A percentile compares a stretch with the other conserved stretches of the same genome.
phyloP scores from a whole-genome alignment of 306 rosid genomes.

The Malus orientalis region DNA sequence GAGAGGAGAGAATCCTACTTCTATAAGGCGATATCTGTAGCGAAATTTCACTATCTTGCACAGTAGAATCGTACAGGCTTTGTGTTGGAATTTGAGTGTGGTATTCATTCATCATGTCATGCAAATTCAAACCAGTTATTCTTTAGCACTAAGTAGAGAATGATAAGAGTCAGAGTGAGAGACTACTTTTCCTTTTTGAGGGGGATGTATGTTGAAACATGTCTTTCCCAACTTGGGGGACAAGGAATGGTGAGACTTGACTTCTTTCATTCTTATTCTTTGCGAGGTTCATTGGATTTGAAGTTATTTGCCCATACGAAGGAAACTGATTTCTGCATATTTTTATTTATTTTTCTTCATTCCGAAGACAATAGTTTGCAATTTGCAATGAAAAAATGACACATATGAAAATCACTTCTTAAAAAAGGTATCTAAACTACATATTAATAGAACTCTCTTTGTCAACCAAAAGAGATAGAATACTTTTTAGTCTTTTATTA shows the following conservation, averaged over 20 bases:
- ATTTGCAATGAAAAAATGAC: too few relatives aligned
- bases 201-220: slow-evolving; percentile 31
- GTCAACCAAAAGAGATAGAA: too few relatives aligned
- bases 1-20: too few relatives aligned
- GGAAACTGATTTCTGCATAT: too few relatives aligned
- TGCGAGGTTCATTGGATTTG: slow-evolving; percentile 7
- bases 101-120: slow-evolving; percentile 2
- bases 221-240: slow-evolving; percentile 44
- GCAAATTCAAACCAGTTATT: slow-evolving; percentile 14
- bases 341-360: too few relatives aligned
- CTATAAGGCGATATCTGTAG: background rate
- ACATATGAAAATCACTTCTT: too few relatives aligned
- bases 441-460: too few relatives aligned
- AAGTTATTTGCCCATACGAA: too few relatives aligned
- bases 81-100: background rate
- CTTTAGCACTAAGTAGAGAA: slow-evolving; percentile 39
- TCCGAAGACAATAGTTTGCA: too few relatives aligned
- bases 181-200: slow-evolving; percentile 32
- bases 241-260: slow-evolving; percentile 33
- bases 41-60: slow-evolving; percentile 3
- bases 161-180: slow-evolving; percentile 6
- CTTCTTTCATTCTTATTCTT: slow-evolving; percentile 19
- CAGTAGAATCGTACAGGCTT: background rate
- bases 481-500: too few relatives aligned
- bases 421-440: too few relatives aligned